A percentile compares a stretch with the other conserved stretches of the same genome.
These are phyloP conservation scores for Phragmites australis DNA, from an alignment of 176 grass and related monocot species.

Conservation along the genomic window DNA sequence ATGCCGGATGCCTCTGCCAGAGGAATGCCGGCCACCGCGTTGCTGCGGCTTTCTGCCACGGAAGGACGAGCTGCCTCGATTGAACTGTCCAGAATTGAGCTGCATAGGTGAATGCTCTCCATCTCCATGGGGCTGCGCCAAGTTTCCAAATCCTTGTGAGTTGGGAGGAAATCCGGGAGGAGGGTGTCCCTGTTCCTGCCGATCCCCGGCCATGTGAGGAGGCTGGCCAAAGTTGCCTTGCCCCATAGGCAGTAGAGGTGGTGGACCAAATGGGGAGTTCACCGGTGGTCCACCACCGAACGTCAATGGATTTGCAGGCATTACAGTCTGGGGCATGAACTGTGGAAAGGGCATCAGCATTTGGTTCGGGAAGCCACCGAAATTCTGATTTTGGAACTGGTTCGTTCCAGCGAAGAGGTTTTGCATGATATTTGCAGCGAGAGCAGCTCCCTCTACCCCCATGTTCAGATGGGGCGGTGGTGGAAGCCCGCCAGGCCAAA, in stretches of 20 bases:
- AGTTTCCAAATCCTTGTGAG: slow-evolving; percentile 33
- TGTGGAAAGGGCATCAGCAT: slow-evolving; percentile 46
- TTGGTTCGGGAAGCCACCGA: slow-evolving; percentile 42
- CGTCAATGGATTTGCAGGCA: slow-evolving; percentile 26
- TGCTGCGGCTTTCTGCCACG: slow-evolving; percentile 45
- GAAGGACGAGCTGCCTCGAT: slow-evolving; percentile 53
- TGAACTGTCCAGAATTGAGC: slow-evolving; percentile 48
- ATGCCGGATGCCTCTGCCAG: slow-evolving; percentile 47
- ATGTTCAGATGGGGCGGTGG: slow-evolving; percentile 36
- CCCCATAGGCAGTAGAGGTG: slow-evolving; percentile 25
- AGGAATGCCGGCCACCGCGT: slow-evolving; percentile 54
- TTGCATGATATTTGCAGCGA: slow-evolving; percentile 49
- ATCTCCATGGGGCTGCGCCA: not conserved
- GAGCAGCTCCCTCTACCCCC: slow-evolving; percentile 56
- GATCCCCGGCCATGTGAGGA: slow-evolving; percentile 28
- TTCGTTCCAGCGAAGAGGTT: slow-evolving; percentile 40
- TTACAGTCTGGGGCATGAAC: slow-evolving; percentile 30
- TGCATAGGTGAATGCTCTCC: slow-evolving; percentile 22
- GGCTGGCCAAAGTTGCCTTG: slow-evolving; percentile 46
- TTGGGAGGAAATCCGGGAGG: slow-evolving; percentile 30
- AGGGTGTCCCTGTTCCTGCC: slow-evolving; percentile 27
- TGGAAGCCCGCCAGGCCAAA: slow-evolving; percentile 47
- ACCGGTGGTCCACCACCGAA: slow-evolving; percentile 31
- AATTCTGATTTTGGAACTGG: slow-evolving; percentile 51
- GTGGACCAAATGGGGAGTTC: slow-evolving; percentile 38